phyloP scores from a whole-genome alignment of 331 rosid species.

The Malus hybrid region DNA sequence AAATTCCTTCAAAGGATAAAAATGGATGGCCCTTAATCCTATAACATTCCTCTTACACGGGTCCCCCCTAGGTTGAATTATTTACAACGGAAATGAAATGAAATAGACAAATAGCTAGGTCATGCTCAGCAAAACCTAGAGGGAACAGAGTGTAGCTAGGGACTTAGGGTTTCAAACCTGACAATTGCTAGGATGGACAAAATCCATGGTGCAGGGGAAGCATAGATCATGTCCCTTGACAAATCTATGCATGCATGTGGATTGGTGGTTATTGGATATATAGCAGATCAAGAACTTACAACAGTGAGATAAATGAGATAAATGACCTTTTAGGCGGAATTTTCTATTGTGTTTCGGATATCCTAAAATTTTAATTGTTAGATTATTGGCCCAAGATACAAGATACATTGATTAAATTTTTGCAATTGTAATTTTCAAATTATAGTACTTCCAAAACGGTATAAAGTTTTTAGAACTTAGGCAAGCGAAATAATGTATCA shows the following conservation, averaged over 20 bases:
- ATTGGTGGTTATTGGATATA: constrained; percentile 21
- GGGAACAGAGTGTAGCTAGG: neutral
- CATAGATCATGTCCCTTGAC: constrained; percentile 28
- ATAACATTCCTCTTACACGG: constrained; percentile 19
- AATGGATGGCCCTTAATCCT: constrained; percentile 27
- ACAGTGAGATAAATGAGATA: neutral
- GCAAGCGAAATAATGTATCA: constrained; percentile 15
- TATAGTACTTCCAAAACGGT: too few relatives aligned
- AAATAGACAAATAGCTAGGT: constrained; percentile 7
- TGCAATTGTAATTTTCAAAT: too few relatives aligned
- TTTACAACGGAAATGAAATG: neutral
- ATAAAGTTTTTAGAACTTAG: too few relatives aligned
- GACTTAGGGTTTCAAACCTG: constrained; percentile 21
- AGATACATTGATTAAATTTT: too few relatives aligned
- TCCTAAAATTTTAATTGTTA: too few relatives aligned
- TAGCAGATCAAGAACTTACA: constrained; percentile 3
- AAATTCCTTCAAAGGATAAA: constrained; percentile 9
- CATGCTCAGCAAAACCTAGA: constrained; percentile 13
- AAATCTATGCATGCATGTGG: constrained; percentile 32
- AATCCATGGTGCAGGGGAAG: constrained; percentile 39
- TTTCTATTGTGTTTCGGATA: too few relatives aligned
- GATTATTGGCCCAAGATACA: too few relatives aligned
- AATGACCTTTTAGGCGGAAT: neutral
- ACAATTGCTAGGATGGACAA: constrained; percentile 54
- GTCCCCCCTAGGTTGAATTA: constrained; percentile 34